Conservation (phyloP, 495 filamentous ascomycete species). For the Alectoria sarmentosa region DNA sequence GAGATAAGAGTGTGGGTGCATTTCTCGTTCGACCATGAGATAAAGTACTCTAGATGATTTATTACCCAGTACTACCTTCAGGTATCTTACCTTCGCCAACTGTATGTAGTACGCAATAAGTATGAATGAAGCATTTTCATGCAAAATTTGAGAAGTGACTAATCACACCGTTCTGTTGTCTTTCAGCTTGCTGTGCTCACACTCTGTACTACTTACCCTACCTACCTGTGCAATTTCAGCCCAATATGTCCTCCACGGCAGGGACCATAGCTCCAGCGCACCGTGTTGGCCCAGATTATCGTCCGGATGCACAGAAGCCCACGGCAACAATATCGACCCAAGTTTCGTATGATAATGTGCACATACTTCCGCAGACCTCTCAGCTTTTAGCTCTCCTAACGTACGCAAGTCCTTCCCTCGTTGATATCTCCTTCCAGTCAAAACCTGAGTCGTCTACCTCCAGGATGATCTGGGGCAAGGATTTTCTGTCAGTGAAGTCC, state of each 20-base stretch:
- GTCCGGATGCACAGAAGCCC: constrained; percentile 69
- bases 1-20: not conserved
- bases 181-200: not conserved
- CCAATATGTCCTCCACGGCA: constrained; percentile 12
- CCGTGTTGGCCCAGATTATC: constrained; percentile 73
- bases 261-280: constrained; percentile 50
- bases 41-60: not conserved
- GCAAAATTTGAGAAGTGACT: not conserved
- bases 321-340: constrained; percentile 82
- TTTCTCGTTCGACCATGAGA: too few relatives aligned
- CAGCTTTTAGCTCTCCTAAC: constrained; percentile 95
- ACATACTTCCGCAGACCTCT: constrained; percentile 84
- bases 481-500: too few relatives aligned
- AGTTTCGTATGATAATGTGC: constrained; percentile 79
- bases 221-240: not conserved
- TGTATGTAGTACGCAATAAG: not conserved
- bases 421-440: constrained; percentile 20
- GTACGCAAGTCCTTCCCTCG: constrained; percentile 48
- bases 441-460: constrained; percentile 20
- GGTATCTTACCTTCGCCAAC: not conserved
- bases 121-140: not conserved
- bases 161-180: too few relatives aligned
- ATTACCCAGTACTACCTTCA: not conserved
- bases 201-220: not conserved
- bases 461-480: too few relatives aligned